Percentiles rank a stretch among this genome's conserved stretches.
phyloP scores from a whole-genome alignment of 805 yeast species.

The Kuraishia molischiana region DNA sequence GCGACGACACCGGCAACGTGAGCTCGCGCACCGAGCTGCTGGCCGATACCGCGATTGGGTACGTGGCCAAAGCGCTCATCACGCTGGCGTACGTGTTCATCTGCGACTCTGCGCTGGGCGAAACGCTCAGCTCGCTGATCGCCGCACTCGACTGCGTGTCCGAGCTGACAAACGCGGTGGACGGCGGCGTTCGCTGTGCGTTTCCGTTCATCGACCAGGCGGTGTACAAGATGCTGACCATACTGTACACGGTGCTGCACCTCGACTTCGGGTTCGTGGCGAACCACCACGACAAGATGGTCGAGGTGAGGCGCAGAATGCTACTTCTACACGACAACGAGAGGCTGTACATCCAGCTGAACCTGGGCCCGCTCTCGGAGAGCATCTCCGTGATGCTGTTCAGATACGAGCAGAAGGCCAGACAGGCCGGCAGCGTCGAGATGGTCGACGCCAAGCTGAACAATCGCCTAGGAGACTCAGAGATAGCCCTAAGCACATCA shows the following conservation, averaged over 20 bases:
- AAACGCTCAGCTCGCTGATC: not conserved
- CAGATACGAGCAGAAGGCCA: not conserved
- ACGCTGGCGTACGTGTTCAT: not conserved
- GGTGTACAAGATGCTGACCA: not conserved
- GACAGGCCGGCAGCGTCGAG: too few species aligned
- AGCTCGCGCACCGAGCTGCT: conserved; percentile 1
- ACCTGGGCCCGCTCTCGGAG: not conserved
- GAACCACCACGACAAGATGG: not conserved
- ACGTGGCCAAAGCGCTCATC: not conserved
- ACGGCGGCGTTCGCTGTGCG: not conserved
- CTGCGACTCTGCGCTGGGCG: not conserved
- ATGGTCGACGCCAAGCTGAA: too few species aligned
- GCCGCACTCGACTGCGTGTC: not conserved
- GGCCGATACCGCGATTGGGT: not conserved
- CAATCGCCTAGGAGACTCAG: too few species aligned
- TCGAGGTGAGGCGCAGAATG: not conserved
- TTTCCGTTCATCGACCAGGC: not conserved
- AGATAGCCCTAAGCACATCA: too few species aligned
- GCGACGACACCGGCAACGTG: not conserved
- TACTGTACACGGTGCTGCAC: conserved; percentile 1
- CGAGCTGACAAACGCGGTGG: not conserved
- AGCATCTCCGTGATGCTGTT: not conserved
- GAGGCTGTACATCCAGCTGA: not conserved
- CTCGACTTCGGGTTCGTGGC: not conserved
- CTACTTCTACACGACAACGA: not conserved